Conservation (phyloP, 306 rosid genomes). For the Vicia sativa region DNA sequence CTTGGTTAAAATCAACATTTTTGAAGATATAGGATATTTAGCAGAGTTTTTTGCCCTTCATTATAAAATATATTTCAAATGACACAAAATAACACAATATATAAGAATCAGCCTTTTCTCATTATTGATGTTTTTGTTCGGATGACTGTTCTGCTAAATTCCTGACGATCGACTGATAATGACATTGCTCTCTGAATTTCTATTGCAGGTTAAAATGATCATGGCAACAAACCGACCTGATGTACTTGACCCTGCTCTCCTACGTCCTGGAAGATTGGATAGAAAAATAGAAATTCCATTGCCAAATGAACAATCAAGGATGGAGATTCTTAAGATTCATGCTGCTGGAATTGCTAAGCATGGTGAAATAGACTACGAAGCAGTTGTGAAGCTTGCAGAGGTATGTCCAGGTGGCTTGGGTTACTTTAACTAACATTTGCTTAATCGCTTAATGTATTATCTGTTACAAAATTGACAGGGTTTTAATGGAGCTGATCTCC, state of each 20-base stretch:
- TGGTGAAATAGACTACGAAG: conserved; percentile 97
- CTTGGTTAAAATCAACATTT: neutral
- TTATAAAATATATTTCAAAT: neutral
- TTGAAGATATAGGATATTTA: neutral
- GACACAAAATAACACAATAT: conserved; percentile 4
- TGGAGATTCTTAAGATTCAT: conserved; percentile 97
- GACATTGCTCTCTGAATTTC: conserved; percentile 25
- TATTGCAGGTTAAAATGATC: conserved; percentile 85
- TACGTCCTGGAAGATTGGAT: conserved; percentile 94
- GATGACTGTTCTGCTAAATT: conserved; percentile 22
- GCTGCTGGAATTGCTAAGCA: conserved; percentile 97
- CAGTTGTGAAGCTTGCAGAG: conserved; percentile 98
- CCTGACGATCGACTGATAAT: conserved; percentile 6
- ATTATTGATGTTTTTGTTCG: conserved; percentile 9
- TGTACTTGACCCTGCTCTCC: conserved; percentile 94
- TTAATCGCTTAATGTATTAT: conserved; percentile 31
- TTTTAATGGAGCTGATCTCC: conserved; percentile 93
- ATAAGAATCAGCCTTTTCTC: neutral
- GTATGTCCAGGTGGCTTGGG: conserved; percentile 45
- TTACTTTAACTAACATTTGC: conserved; percentile 7
- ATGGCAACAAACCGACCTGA: conserved; percentile 98
- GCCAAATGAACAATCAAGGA: conserved; percentile 95
- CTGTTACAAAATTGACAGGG: conserved; percentile 56
- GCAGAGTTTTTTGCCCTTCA: neutral
- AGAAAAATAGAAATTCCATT: conserved; percentile 95